Conservation (phyloP, 78 protist genomes). For the Paratrimastix pyriformis region DNA sequence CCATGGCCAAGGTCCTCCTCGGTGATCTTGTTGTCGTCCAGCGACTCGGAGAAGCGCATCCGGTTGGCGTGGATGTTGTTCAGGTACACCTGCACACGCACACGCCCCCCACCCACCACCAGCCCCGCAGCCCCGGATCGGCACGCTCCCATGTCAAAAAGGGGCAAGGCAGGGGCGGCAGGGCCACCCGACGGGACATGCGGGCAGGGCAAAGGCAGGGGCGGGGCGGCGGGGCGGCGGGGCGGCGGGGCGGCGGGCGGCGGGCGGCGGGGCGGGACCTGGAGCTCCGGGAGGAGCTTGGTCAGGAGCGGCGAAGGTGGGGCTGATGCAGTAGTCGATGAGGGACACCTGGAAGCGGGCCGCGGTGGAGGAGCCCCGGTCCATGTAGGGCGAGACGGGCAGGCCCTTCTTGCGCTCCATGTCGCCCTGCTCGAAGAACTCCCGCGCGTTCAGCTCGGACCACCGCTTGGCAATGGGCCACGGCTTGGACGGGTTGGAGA, state of each 20-base stretch:
- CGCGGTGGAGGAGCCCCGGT: background rate
- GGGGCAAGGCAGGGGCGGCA: no score
- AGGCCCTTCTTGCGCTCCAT: background rate
- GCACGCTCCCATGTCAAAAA: no score
- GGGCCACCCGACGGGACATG: no score
- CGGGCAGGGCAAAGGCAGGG: no score
- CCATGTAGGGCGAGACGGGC: slow-evolving; percentile 14
- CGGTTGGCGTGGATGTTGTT: slow-evolving; percentile 17
- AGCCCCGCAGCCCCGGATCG: no score
- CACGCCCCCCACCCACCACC: no score
- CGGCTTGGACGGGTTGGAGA: slow-evolving; percentile 1
- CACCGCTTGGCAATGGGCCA: background rate
- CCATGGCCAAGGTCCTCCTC: no score
- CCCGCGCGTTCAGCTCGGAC: slow-evolving; percentile 12
- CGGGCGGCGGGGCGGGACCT: no score
- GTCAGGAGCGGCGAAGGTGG: background rate
- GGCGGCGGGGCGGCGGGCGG: no score
- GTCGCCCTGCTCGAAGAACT: slow-evolving; percentile 12
- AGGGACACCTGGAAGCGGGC: background rate
- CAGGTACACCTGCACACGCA: background rate
- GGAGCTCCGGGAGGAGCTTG: slow-evolving; percentile 2
- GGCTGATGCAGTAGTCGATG: slow-evolving; percentile 10
- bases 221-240: no score
- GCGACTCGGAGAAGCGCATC: background rate
- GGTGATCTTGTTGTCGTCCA: background rate